These are phyloP conservation scores for Trichoderma atroviride DNA, from an alignment of 2,329 filamentous ascomycete species.

Conservation along the genomic window DNA sequence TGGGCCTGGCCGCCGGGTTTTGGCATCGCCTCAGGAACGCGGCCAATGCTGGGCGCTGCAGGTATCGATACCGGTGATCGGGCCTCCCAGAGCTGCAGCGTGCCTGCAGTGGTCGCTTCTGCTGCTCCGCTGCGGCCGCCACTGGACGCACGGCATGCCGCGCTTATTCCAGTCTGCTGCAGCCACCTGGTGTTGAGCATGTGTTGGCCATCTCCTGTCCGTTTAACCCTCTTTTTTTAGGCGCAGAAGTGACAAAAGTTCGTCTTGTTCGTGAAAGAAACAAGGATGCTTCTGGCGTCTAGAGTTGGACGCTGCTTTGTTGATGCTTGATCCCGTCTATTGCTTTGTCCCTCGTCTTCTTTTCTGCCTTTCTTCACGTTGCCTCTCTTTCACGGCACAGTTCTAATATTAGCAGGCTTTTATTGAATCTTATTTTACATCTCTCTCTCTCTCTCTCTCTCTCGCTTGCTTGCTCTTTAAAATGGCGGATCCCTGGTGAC, in stretches of 20 bases:
- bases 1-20: neutral
- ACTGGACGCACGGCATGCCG: constrained; percentile 11
- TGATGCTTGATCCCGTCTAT: neutral
- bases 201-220: neutral
- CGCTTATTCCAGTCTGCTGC: constrained; percentile 8
- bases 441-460: too few species aligned
- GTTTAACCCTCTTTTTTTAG: neutral
- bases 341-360: neutral
- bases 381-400: neutral
- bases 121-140: constrained; percentile 15
- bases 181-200: neutral
- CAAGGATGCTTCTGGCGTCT: neutral
- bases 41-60: constrained; percentile 20
- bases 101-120: constrained; percentile 27
- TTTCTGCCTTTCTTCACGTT: neutral
- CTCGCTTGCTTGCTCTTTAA: neutral
- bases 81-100: constrained; percentile 23
- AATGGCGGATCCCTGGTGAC: constrained; percentile 20
- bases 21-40: constrained; percentile 20
- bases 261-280: neutral
- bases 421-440: neutral
- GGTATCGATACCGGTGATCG: neutral
- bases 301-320: neutral
- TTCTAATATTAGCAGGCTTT: neutral
- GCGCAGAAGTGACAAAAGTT: neutral